These are phyloP conservation scores for Sugiyamaella grinbergsii DNA, from an alignment of 1,139 yeast genomes.

Conservation along the genomic window DNA sequence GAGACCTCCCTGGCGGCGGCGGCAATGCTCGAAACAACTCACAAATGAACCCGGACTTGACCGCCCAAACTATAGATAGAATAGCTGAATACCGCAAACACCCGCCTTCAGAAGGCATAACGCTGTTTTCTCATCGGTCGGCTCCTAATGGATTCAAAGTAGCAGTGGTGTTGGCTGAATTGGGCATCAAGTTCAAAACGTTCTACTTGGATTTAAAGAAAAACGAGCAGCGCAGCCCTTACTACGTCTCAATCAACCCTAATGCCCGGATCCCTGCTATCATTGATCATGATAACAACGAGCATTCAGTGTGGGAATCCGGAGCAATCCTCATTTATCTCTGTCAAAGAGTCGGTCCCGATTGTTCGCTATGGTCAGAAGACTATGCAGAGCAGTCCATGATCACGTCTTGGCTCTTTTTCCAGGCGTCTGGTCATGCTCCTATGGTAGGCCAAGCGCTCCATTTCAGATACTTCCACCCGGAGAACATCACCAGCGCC, in stretches of 20 bases:
- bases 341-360: slow-evolving; percentile 64
- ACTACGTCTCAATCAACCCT: slow-evolving; percentile 87
- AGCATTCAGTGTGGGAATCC: slow-evolving; percentile 88
- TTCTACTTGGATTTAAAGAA: slow-evolving; percentile 82
- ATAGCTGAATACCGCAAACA: slow-evolving; percentile 74
- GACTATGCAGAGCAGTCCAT: slow-evolving; percentile 82
- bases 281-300: slow-evolving; percentile 80
- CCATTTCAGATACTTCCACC: slow-evolving; percentile 89
- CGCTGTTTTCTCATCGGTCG: slow-evolving; percentile 84
- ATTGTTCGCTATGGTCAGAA: slow-evolving; percentile 77
- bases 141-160: slow-evolving; percentile 98
- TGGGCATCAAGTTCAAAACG: slow-evolving; percentile 77
- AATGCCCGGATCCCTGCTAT: slow-evolving; percentile 94
- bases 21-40: slow-evolving; percentile 7
- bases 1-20: background rate
- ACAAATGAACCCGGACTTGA: slow-evolving; percentile 3
- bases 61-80: slow-evolving; percentile 43
- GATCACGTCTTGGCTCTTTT: slow-evolving; percentile 85
- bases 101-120: slow-evolving; percentile 81
- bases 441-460: slow-evolving; percentile 98
- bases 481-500: slow-evolving; percentile 84
- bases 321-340: slow-evolving; percentile 85
- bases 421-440: slow-evolving; percentile 95
- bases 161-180: slow-evolving; percentile 84
- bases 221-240: slow-evolving; percentile 93